A percentile compares a stretch with the other conserved stretches of the same genome.
phyloP scores from a whole-genome alignment of 768 basidiomycete species.

The Mrakia blollopis region DNA sequence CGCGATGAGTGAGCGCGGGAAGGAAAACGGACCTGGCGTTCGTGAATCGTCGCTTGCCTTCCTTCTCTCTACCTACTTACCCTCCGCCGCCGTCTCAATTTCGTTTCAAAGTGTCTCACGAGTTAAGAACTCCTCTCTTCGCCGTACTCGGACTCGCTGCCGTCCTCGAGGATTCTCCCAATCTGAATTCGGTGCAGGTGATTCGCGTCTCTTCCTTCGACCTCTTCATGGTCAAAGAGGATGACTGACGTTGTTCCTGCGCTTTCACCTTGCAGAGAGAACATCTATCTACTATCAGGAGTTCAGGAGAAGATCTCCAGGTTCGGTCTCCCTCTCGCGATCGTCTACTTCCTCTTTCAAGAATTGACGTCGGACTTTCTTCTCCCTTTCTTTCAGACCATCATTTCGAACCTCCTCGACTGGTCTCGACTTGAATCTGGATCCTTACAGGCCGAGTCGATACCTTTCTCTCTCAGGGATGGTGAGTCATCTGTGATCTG shows the following conservation, averaged over 20 bases:
- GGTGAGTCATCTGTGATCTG: too few species aligned
- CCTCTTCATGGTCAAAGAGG: background rate
- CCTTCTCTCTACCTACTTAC: too few species aligned
- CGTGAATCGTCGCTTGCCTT: too few species aligned
- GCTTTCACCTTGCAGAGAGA: background rate
- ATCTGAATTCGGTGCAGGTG: constrained; percentile 5
- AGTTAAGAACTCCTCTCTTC: constrained; percentile 22
- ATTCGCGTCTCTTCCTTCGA: background rate
- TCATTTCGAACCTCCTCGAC: constrained; percentile 29
- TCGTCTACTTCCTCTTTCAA: too few species aligned
- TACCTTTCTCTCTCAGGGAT: constrained; percentile 17
- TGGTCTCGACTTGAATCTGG: constrained; percentile 15
- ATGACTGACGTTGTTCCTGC: background rate
- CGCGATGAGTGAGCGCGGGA: too few species aligned
- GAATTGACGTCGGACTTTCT: too few species aligned
- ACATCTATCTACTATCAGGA: constrained; percentile 16
- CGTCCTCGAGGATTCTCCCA: constrained; percentile 19
- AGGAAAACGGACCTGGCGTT: too few species aligned
- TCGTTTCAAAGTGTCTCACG: background rate
- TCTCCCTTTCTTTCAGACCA: background rate
- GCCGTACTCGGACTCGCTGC: constrained; percentile 18
- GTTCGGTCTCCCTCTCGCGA: too few species aligned
- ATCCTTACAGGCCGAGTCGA: constrained; percentile 12
- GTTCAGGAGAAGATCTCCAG: constrained; percentile 25
- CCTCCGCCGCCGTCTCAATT: too few species aligned